Base-by-base conservation (phyloP, 176 grass and related monocot species). In the Areca catechu region DNA sequence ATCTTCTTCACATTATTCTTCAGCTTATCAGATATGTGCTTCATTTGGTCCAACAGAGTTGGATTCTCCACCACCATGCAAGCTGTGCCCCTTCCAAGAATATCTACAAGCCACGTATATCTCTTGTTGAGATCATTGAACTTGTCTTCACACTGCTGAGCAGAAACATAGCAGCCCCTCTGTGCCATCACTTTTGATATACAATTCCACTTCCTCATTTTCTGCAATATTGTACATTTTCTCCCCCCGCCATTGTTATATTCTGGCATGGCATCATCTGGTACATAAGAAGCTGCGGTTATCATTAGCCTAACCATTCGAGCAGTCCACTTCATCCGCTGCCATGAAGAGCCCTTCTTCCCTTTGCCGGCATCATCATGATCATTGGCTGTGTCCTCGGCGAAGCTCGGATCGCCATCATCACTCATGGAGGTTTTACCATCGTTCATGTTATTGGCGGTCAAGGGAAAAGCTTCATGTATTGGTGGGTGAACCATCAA, bases 111-210 rank as follows among this genome's bases (percentile, higher is more conserved):
- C 62, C 76, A 71, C 66, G 74, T 89, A 70, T 89, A 89, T 54
- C 85, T 78, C 80, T 83, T 89, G 61, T 89, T 89, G 3, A 89
- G 85, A 61, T 89, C 85, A 68, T 89, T 83, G 79, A 89, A 89
- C 65, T 83, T 89, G 63, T 80, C 85, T 30, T 89, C 85, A 25
- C 85, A 83, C 60, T 89, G 80, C 51, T 89, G 85, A 1, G 80
- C 76, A 3, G 85, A 89, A 19, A 89, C 85, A 58, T 61, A 66
- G 59, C 76, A 89, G 20, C 79, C 80, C 57, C 80, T 69, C 72
- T 83, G 64, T 0, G 74, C 70, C 80, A 89, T 76, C 24, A 80
- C 74, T 65, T 67, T 71, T 52, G 76, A 89, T 74, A 89, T 73
- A 1, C 76, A 72, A 72, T 89, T 89, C 85, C 80, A 83, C 60